Evolutionary conservation across 2,329 filamentous ascomycete genomes (phyloP).

Genomic region (Pezicula neosporulosa): DNA sequence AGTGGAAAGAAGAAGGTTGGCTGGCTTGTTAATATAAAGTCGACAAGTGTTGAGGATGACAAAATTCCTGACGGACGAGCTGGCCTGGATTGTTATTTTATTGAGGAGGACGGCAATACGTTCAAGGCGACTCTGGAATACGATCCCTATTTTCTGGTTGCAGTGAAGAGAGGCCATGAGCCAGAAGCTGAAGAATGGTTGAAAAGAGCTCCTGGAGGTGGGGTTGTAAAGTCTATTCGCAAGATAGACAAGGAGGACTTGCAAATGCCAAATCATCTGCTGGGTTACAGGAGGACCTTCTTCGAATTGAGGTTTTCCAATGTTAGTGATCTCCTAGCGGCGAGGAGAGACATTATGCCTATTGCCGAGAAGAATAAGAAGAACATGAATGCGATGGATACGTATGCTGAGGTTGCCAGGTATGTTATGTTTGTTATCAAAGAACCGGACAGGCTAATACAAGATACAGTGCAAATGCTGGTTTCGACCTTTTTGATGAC

Average conservation of each 20-base stretch:
- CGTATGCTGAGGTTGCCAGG: constrained; percentile 94
- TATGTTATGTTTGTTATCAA: constrained; percentile 40
- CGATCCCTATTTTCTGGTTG: constrained; percentile 93
- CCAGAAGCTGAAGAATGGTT: constrained; percentile 96
- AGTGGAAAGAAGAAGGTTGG: constrained; percentile 77
- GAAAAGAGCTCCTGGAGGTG: constrained; percentile 72
- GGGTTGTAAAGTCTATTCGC: constrained; percentile 74
- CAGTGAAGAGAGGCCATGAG: constrained; percentile 83
- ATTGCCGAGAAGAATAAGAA: constrained; percentile 96
- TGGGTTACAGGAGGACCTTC: constrained; percentile 87
- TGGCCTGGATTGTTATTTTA: constrained; percentile 95
- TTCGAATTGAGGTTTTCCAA: constrained; percentile 85
- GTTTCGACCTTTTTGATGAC: constrained; percentile 95
- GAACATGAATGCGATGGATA: constrained; percentile 94
- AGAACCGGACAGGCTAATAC: constrained; percentile 13
- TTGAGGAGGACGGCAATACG: constrained; percentile 76
- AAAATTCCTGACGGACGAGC: constrained; percentile 80
- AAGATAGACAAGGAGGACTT: constrained; percentile 90
- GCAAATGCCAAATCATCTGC: constrained; percentile 89
- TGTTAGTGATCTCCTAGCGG: constrained; percentile 80
- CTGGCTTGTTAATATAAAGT: constrained; percentile 95
- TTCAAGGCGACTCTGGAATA: constrained; percentile 98
- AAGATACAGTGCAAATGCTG: constrained; percentile 61
- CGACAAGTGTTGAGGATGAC: constrained; percentile 81
- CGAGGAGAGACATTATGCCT: constrained; percentile 79